These are phyloP conservation scores for Spergularia azorica DNA, from an alignment of 179 eudicot species.

Conservation along the genomic window DNA sequence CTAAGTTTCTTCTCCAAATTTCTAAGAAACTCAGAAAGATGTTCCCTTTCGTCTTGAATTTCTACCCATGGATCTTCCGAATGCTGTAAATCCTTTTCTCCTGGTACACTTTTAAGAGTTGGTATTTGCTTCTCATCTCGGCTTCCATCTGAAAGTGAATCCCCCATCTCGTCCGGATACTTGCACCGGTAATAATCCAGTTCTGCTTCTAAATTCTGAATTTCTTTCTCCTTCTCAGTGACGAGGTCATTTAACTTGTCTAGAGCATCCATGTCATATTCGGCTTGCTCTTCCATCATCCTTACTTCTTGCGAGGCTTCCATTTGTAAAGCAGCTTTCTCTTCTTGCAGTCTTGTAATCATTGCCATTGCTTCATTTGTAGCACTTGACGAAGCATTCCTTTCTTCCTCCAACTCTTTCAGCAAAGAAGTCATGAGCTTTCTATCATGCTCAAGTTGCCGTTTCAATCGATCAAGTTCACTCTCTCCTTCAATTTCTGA, in stretches of 20 bases:
- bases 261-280: conserved; percentile 81
- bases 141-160: conserved; percentile 30
- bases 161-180: conserved; percentile 41
- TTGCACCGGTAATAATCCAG: conserved; percentile 54
- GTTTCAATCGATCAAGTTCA: conserved; percentile 61
- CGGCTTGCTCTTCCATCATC: conserved; percentile 99
- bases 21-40: conserved; percentile 41
- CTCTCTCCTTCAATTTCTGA: conserved; percentile 91
- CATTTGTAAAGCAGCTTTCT: conserved; percentile 90
- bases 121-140: conserved; percentile 12
- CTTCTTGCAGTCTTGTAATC: conserved; percentile 94
- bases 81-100: background rate
- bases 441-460: conserved; percentile 86
- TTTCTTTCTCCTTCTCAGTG: conserved; percentile 70
- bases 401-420: conserved; percentile 93
- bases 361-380: conserved; percentile 96
- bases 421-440: conserved; percentile 59
- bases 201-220: conserved; percentile 74
- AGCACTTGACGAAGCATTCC: conserved; percentile 88
- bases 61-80: conserved; percentile 31
- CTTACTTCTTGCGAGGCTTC: conserved; percentile 88
- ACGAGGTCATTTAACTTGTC: conserved; percentile 71
- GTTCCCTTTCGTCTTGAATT: conserved; percentile 48
- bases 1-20: conserved; percentile 56
- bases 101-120: background rate